These are phyloP conservation scores for Anastatica hierochuntica DNA, from an alignment of 345 rosid species.

Conservation along the genomic window DNA sequence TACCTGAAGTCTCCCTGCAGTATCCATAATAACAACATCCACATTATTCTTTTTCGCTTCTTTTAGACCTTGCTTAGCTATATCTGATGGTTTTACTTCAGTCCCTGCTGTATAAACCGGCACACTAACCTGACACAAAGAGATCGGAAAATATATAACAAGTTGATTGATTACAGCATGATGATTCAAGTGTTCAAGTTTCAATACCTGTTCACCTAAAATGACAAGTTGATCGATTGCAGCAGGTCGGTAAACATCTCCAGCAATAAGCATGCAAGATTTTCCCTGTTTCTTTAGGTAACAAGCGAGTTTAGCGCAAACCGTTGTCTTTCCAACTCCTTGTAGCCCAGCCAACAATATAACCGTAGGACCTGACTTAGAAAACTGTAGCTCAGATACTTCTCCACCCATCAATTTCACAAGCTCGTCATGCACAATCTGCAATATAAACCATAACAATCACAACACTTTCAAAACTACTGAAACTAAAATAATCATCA, in stretches of 20 bases:
- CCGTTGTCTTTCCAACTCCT: conserved; percentile 98
- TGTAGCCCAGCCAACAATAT: conserved; percentile 92
- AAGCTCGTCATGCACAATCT: conserved; percentile 85
- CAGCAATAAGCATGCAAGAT: conserved; percentile 92
- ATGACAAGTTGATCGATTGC: conserved; percentile 96
- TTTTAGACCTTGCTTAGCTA: conserved; percentile 75
- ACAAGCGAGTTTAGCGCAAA: conserved; percentile 83
- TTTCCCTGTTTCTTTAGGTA: conserved; percentile 96
- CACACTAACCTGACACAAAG: conserved; percentile 69
- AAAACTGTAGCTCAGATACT: conserved; percentile 77
- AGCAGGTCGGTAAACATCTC: conserved; percentile 98
- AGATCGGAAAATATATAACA: neutral
- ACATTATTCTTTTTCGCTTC: conserved; percentile 78
- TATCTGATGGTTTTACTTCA: conserved; percentile 74
- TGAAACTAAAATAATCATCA: too few relatives aligned
- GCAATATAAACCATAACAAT: conserved; percentile 7
- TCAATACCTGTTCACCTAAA: conserved; percentile 78
- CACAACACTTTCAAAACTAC: too few relatives aligned
- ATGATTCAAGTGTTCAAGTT: too few relatives aligned
- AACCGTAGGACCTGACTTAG: conserved; percentile 76
- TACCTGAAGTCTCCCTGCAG: conserved; percentile 99
- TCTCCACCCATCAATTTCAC: conserved; percentile 98
- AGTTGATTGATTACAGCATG: too few relatives aligned
- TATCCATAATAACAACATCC: conserved; percentile 87
- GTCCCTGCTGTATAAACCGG: conserved; percentile 88